Evolutionary conservation across 116 monocot species (phyloP), one percentile per base, ranked within the genome.

Genomic region (Zostera marina): DNA sequence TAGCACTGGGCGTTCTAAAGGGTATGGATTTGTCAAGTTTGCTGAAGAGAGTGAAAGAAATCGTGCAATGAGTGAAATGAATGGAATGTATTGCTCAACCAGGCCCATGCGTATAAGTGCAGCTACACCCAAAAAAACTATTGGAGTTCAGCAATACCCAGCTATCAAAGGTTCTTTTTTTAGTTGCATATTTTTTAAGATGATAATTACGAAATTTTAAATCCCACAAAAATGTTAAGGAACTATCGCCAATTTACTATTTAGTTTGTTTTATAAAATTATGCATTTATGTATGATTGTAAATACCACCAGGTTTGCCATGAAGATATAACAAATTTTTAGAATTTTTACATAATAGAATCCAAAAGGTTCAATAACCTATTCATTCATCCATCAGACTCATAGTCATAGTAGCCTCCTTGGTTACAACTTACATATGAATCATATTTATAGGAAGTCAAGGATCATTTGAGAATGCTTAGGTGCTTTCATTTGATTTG

Each of bases 21-120:
- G 91, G 39, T 91, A 91, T 79, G 91, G 91, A 10, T 91, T 91
- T 79, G 91, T 91, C 57, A 91, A 91, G 55, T 91, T 91, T 72
- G 71, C 77, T 58, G 91, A 91, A 72, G 91, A 85, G 67, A 66
- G 11, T 22, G 91, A 91, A 68, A 78, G 77, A 64, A 83, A 85
- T 60, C 78, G 91, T 64, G 91, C 91, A 56, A 91, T 91, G 91
- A 63, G 77, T 47, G 90, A 91, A 72, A 91, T 91, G 90, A 91
- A 91, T 76, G 90, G 90, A 41, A 67, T 79, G 10, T 91, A 71
- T 70, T 91, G 91, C 63, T 91, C 85, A 51, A 85, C 76, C 21
- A 85, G 91, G 63, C 81, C 85, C 23, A 91, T 91, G 91, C 73
- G 91, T 4, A 91, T 91, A 21, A 85, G 85, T 72, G 77, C 79